Conservation (phyloP, 2,329 filamentous ascomycete genomes). For the Aureobasidium sp. region DNA sequence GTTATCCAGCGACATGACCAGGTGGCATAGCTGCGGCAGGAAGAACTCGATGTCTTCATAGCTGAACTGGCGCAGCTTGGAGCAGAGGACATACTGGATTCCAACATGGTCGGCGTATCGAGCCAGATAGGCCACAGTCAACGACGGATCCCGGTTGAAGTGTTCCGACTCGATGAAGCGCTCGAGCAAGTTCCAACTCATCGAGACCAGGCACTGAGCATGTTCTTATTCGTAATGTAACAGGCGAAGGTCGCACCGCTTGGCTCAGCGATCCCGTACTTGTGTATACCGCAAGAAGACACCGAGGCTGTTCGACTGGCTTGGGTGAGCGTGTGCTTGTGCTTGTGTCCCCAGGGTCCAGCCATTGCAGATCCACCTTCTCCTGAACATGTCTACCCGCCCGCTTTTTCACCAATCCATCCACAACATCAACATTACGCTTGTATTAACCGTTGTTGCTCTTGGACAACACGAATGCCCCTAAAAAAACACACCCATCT, state of each 20-base stretch:
- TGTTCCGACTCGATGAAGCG: slow-evolving; percentile 89
- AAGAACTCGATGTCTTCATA: slow-evolving; percentile 94
- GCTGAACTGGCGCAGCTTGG: slow-evolving; percentile 79
- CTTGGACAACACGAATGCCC: background rate
- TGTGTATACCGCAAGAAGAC: background rate
- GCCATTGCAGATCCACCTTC: background rate
- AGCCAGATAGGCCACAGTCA: slow-evolving; percentile 80
- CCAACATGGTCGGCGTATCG: slow-evolving; percentile 85
- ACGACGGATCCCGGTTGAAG: slow-evolving; percentile 84
- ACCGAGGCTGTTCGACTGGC: background rate
- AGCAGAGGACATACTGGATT: slow-evolving; percentile 82
- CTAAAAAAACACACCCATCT: background rate
- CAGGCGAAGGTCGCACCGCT: background rate
- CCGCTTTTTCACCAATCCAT: background rate
- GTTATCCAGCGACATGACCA: slow-evolving; percentile 81
- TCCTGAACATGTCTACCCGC: background rate
- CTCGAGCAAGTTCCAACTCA: slow-evolving; percentile 75
- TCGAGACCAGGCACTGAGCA: slow-evolving; percentile 22
- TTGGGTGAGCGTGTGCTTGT: background rate
- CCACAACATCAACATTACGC: background rate
- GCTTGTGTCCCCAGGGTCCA: background rate
- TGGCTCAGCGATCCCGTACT: background rate
- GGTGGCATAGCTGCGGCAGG: slow-evolving; percentile 74
- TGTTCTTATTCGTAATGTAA: background rate
- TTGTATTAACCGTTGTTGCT: background rate